These are phyloP conservation scores for Cajanus cajan DNA, from an alignment of 306 rosid genomes.

Conservation along the genomic window DNA sequence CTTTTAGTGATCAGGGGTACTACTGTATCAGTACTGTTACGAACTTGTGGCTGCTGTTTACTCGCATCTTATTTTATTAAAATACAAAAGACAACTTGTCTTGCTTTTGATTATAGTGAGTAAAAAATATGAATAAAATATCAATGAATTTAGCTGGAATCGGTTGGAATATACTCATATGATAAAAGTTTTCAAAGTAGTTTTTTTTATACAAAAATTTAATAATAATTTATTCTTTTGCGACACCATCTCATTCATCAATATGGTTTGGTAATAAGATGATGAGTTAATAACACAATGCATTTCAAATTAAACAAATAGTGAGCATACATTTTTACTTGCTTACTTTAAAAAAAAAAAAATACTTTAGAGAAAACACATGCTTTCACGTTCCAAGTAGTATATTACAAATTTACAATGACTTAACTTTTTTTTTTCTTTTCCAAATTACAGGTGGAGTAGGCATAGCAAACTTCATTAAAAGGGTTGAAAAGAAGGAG, in stretches of 20 bases:
- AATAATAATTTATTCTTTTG: no score
- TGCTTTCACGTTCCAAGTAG: neutral
- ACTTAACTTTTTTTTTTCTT: neutral
- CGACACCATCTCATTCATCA: no score
- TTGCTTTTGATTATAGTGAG: neutral
- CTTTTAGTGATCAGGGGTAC: neutral
- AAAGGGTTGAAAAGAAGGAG: slow-evolving; percentile 51
- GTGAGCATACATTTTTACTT: neutral
- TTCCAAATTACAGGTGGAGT: slow-evolving; percentile 54
- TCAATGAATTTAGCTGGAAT: neutral
- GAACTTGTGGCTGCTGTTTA: neutral
- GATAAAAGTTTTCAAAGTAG: neutral
- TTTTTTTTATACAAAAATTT: no score
- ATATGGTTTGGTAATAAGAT: no score
- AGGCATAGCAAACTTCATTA: slow-evolving; percentile 65
- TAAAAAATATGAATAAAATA: neutral
- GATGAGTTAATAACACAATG: neutral
- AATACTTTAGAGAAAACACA: neutral
- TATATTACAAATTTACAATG: neutral
- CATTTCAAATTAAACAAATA: neutral
- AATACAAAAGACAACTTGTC: neutral
- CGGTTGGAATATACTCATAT: neutral
- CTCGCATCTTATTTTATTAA: slow-evolving; percentile 14
- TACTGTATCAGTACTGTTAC: neutral
- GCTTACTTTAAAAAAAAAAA: neutral